These are phyloP conservation scores for Lasiodiplodia gonubiensis DNA, from an alignment of 2,329 filamentous ascomycete genomes.

Conservation along the genomic window DNA sequence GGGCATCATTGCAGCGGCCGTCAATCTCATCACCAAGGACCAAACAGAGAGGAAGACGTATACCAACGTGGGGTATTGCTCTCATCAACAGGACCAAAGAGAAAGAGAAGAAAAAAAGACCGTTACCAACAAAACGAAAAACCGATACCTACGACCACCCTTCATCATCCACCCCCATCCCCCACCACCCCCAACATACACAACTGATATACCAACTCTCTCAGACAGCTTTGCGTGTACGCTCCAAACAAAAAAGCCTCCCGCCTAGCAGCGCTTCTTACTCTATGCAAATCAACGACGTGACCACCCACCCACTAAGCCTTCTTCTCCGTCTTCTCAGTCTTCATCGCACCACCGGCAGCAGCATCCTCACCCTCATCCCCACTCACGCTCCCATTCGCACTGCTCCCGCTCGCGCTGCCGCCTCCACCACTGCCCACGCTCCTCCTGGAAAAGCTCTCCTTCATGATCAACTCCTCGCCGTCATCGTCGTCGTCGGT, in stretches of 20 bases:
- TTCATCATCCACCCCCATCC: not conserved
- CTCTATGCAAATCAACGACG: not conserved
- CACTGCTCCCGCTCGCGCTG: not conserved
- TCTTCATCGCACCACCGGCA: not conserved
- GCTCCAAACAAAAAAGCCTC: not conserved
- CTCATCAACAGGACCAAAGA: not conserved
- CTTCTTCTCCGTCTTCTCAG: not conserved
- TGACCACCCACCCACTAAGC: not conserved
- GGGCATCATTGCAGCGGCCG: not conserved
- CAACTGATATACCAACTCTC: not conserved
- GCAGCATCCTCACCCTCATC: not conserved
- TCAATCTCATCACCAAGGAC: not conserved
- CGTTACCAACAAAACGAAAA: not conserved
- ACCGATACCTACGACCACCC: not conserved
- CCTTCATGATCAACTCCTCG: slow-evolving; percentile 24
- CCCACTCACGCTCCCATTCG: not conserved
- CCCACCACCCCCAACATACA: not conserved
- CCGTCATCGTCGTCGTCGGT: slow-evolving; percentile 19
- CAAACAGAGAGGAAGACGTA: not conserved
- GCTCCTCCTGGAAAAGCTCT: slow-evolving; percentile 19
- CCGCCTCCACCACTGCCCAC: slow-evolving; percentile 4
- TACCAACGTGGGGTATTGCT: not conserved
- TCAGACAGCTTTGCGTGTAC: no score
- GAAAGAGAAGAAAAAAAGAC: not conserved
- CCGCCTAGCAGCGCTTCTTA: not conserved